Base-by-base conservation (phyloP, 257 asterid genomes). In the Oldenlandia corymbosa region DNA sequence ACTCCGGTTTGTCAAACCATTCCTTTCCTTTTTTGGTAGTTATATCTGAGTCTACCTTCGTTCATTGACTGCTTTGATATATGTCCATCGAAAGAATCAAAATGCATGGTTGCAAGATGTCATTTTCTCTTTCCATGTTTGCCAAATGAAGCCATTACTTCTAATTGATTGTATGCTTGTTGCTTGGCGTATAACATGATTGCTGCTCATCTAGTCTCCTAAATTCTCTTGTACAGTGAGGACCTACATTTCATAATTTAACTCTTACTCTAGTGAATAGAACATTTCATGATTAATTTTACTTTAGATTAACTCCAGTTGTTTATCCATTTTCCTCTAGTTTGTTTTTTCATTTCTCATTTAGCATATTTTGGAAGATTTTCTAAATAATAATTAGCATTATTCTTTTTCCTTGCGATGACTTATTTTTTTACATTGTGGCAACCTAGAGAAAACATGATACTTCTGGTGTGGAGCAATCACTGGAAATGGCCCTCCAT, bases 401-500 rank as follows among this genome's bases (percentile, higher is more conserved):
- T 31, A 21, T 32, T 49, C 27, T 30, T 27, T 54, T 28, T 54
- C 30, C 2, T 36, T 30, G 7, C 8, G 26, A 36, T 31, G 50
- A 62, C 61, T 50, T 43, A 30, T 45, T 45, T 54, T 48, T 48
- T 54, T 41, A 57, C 58, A 34, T 69, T 52, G 62, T 60, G 65
- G 68, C 28, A 51, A 17, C 62, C 6, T 62, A 74, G 81, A 65
- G 52, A 45, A 63, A 67, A 65, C 56, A 39, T 71, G 74, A 68
- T 62, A 41, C 49, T 18, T 48, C 60, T 62, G 83, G 70, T 61
- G 61, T 64, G 58, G 83, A 75, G 28, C 78, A 66, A 58, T 73
- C 70, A 65, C 60, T 80, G 71, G 85, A 77, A 34, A 66, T 70
- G 73, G 83, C 81, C 52, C 76, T 80, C 53, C 83, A 66, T 56